Conservation (phyloP, 768 basidiomycete species). For the Trametes cingulata region DNA sequence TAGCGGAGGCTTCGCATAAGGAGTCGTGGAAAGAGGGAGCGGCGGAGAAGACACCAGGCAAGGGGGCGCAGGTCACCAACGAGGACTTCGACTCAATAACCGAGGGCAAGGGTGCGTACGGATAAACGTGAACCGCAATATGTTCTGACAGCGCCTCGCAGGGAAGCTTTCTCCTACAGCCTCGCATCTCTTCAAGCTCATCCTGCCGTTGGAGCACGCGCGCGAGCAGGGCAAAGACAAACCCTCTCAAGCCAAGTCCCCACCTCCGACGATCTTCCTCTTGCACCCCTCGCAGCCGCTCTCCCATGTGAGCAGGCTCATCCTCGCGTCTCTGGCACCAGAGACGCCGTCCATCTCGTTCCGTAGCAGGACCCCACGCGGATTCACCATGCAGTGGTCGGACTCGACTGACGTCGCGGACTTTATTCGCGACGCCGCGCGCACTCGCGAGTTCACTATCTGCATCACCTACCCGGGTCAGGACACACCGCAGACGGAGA, state of each 20-base stretch:
- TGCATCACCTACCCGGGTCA: slow-evolving; percentile 28
- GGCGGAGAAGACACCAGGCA: slow-evolving; percentile 1
- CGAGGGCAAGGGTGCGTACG: slow-evolving; percentile 37
- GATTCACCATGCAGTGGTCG: slow-evolving; percentile 51
- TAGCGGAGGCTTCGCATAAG: slow-evolving; percentile 41
- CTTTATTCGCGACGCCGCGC: slow-evolving; percentile 64
- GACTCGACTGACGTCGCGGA: slow-evolving; percentile 65
- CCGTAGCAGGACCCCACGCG: slow-evolving; percentile 38
- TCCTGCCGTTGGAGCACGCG: slow-evolving; percentile 48
- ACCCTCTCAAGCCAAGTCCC: slow-evolving; percentile 26
- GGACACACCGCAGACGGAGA: slow-evolving; percentile 25
- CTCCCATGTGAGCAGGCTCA: slow-evolving; percentile 60
- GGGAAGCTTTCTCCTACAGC: slow-evolving; percentile 64
- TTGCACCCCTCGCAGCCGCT: slow-evolving; percentile 71
- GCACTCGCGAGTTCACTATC: slow-evolving; percentile 54
- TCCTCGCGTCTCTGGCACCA: slow-evolving; percentile 45
- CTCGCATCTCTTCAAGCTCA: slow-evolving; percentile 66
- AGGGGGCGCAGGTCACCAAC: slow-evolving; percentile 14
- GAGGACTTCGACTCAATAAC: slow-evolving; percentile 28
- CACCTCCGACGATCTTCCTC: slow-evolving; percentile 53
- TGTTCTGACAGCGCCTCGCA: too few species aligned
- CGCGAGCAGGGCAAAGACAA: slow-evolving; percentile 15
- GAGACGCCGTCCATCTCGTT: slow-evolving; percentile 44
- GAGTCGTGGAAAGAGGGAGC: slow-evolving; percentile 35
- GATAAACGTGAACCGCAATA: too few species aligned